These are phyloP conservation scores for Jatropha curcas DNA, from an alignment of 345 rosid genomes.

Conservation along the genomic window DNA sequence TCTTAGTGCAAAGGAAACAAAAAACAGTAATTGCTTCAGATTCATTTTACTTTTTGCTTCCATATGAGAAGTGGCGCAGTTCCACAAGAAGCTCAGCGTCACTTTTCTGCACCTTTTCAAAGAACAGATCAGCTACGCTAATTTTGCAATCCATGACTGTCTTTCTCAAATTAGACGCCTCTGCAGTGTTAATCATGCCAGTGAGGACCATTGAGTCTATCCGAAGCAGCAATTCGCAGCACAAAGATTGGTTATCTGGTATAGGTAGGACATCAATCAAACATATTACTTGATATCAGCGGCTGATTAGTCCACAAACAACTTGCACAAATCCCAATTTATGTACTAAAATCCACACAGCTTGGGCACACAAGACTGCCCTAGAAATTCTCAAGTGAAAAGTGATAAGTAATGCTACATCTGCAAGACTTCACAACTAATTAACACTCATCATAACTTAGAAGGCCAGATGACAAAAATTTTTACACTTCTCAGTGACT, in stretches of 20 bases:
- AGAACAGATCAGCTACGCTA: constrained; percentile 45
- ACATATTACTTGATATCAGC: constrained; percentile 6
- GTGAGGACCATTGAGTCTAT: constrained; percentile 75
- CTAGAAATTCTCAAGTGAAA: not conserved
- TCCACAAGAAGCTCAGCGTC: constrained; percentile 63
- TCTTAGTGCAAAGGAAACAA: not conserved
- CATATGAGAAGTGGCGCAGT: constrained; percentile 49
- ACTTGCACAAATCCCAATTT: not conserved
- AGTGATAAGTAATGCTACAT: not conserved
- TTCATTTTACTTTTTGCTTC: constrained; percentile 50
- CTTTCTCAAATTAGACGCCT: constrained; percentile 65
- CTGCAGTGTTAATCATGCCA: constrained; percentile 48
- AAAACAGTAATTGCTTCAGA: not conserved
- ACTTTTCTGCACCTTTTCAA: constrained; percentile 44
- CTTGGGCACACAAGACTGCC: not conserved
- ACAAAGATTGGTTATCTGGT: constrained; percentile 53
- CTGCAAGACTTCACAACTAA: not conserved
- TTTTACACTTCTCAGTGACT: not conserved
- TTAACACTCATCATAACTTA: not conserved
- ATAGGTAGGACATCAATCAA: constrained; percentile 15
- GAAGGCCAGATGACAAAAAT: not conserved
- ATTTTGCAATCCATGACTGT: constrained; percentile 47
- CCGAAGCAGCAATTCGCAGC: constrained; percentile 71
- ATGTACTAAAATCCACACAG: not conserved
- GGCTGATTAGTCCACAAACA: not conserved